Base-by-base conservation (phyloP, 2,329 filamentous ascomycete genomes). In the Harringtonia lauricola region DNA sequence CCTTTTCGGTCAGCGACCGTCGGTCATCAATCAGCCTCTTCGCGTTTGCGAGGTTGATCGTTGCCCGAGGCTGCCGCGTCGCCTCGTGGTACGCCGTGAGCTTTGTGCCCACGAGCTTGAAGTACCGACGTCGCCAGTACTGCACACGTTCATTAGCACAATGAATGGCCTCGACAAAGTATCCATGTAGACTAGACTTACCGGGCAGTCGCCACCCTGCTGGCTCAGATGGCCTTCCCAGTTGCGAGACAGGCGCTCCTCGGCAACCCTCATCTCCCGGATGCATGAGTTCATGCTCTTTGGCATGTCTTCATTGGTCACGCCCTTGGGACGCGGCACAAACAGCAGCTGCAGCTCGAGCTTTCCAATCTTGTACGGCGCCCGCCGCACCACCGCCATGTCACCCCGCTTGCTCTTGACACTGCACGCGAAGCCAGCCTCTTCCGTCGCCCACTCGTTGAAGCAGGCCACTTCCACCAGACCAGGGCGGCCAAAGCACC, bases 281-380 rank as follows among this genome's bases (percentile, higher is more conserved):
- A 96, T 84, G 61, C 88, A 95, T 36, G 86, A 85, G 63, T 92
- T 94, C 89, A 98, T 95, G 68, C 89, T 95, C 79, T 96, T 96
- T 43, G 92, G 92, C 87, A 98, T 95, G 53, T 96, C 90, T 15
- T 95, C 89, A 51, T 96, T 92, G 40, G 79, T 80, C 26, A 81
- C 74, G 36, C 83, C 84, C 68, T 86, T 90, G 5, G 92, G 90
- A 55, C 89, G 87, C 1, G 92, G 92, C 2, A 98, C 88, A 57
- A 95, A 98, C 14, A 98, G 71, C 9, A 98, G 74, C 66, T 98
- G 92, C 33, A 98, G 70, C 59, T 95, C 86, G 43, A 98, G 73
- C 66, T 95, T 95, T 52, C 89, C 92, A 56, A 98, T 80, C 64
- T 90, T 87, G 68, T 98, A 98, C n/a, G 92, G 92, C 13, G 92